Evolutionary conservation across 345 rosid species (phyloP).

Genomic region (Sisymbrium irio): DNA sequence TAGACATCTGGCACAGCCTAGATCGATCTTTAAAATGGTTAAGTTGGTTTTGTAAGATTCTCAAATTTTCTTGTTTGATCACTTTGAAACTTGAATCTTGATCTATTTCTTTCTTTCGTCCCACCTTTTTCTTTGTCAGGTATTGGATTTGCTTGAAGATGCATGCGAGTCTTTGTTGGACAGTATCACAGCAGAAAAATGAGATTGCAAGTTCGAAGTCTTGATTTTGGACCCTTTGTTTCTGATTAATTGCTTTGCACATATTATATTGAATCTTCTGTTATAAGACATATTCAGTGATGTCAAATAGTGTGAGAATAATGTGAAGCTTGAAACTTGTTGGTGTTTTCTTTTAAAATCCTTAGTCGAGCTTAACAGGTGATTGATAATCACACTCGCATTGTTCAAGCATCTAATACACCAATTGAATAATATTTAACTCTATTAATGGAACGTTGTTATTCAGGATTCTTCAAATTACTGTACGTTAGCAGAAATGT

Average conservation of each 20-base stretch:
- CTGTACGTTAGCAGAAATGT: not conserved
- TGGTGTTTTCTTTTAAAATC: not conserved
- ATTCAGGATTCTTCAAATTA: not conserved
- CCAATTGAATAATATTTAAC: not conserved
- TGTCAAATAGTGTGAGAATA: not conserved
- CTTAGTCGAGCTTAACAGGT: not conserved
- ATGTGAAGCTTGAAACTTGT: not conserved
- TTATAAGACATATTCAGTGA: not conserved
- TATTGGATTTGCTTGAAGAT: slow-evolving; percentile 85
- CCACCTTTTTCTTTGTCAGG: slow-evolving; percentile 41
- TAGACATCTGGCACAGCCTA: not conserved
- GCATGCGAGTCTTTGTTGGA: slow-evolving; percentile 88
- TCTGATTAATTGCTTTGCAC: not conserved
- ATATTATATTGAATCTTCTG: not conserved
- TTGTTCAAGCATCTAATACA: too few species aligned
- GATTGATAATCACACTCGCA: too few species aligned
- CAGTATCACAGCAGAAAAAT: slow-evolving; percentile 48
- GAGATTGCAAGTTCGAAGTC: not conserved
- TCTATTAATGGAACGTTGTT: not conserved
- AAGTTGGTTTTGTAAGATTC: not conserved
- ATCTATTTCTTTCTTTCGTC: not conserved
- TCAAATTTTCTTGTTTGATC: not conserved
- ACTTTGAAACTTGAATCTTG: not conserved
- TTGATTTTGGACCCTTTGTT: not conserved
- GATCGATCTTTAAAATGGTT: not conserved